Percentiles rank a stretch among this genome's conserved stretches.
Conservation (phyloP, 805 yeast genomes). For the Ogataea glucozyma region DNA sequence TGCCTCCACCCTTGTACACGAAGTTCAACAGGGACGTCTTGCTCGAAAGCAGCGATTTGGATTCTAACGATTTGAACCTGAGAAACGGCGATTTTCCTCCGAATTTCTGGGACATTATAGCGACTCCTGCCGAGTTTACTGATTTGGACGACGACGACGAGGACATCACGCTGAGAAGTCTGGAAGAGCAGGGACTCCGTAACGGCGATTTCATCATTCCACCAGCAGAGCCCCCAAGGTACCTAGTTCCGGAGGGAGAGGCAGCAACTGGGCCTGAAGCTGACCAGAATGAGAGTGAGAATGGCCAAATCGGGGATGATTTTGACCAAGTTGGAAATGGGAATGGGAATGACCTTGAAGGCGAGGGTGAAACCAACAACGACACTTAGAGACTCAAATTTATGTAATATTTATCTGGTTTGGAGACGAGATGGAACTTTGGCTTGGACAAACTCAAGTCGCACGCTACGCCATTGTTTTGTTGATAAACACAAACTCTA, state of each 20-base stretch:
- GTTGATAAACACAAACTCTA: not conserved
- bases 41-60: conserved; percentile 60
- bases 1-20: conserved; percentile 94
- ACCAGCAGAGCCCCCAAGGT: conserved; percentile 19
- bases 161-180: conserved; percentile 32
- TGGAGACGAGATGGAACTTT: too few relatives aligned
- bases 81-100: conserved; percentile 53
- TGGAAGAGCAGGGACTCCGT: conserved; percentile 24
- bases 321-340: not conserved
- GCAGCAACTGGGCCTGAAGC: too few relatives aligned
- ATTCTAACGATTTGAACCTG: conserved; percentile 45
- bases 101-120: conserved; percentile 47
- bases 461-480: too few relatives aligned
- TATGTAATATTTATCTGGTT: too few relatives aligned
- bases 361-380: too few relatives aligned
- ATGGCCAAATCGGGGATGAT: too few relatives aligned
- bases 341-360: too few relatives aligned
- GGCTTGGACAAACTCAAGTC: too few relatives aligned
- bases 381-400: not conserved
- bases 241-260: conserved; percentile 4
- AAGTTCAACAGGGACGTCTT: conserved; percentile 76
- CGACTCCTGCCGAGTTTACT: conserved; percentile 30
- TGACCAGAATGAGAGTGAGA: too few relatives aligned
- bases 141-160: conserved; percentile 36
- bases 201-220: conserved; percentile 23